Conservation (phyloP, 2,329 filamentous ascomycete genomes). For the Fusarium miscanthi region DNA sequence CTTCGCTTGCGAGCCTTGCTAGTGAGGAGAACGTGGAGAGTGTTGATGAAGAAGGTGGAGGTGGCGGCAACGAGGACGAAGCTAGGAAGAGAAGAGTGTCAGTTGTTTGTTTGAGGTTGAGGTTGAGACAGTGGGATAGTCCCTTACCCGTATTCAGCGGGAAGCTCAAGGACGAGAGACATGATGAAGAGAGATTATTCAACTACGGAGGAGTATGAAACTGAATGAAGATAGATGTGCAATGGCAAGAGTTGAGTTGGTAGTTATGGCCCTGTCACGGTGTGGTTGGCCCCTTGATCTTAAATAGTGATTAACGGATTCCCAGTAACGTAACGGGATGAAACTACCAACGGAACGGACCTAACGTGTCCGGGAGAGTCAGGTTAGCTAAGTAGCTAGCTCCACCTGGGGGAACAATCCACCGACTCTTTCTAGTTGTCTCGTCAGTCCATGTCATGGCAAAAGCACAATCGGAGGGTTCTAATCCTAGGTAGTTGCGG, state of each 20-base stretch:
- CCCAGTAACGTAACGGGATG: neutral
- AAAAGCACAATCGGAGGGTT: neutral
- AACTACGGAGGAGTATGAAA: neutral
- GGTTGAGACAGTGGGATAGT: neutral
- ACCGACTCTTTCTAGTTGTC: neutral
- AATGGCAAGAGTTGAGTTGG: neutral
- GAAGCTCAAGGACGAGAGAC: conserved; percentile 57
- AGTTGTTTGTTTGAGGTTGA: neutral
- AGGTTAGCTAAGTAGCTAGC: neutral
- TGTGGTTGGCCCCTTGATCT: conserved; percentile 8
- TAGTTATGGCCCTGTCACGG: conserved; percentile 2
- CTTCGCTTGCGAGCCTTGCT: conserved; percentile 61
- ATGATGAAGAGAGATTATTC: conserved; percentile 48
- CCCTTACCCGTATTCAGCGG: conserved; percentile 63
- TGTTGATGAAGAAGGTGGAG: conserved; percentile 68
- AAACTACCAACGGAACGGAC: conserved; percentile 32
- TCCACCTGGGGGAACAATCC: conserved; percentile 21
- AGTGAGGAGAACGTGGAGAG: conserved; percentile 62
- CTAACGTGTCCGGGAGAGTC: conserved; percentile 5
- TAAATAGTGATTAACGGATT: conserved; percentile 24
- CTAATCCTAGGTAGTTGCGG: neutral
- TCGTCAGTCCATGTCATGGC: neutral
- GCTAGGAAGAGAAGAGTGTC: conserved; percentile 52
- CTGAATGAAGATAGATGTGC: neutral
- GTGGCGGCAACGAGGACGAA: conserved; percentile 70